Percentiles rank a stretch among this genome's conserved stretches.
These are phyloP conservation scores for Brassica cretica DNA, from an alignment of 345 rosid genomes.

Conservation along the genomic window DNA sequence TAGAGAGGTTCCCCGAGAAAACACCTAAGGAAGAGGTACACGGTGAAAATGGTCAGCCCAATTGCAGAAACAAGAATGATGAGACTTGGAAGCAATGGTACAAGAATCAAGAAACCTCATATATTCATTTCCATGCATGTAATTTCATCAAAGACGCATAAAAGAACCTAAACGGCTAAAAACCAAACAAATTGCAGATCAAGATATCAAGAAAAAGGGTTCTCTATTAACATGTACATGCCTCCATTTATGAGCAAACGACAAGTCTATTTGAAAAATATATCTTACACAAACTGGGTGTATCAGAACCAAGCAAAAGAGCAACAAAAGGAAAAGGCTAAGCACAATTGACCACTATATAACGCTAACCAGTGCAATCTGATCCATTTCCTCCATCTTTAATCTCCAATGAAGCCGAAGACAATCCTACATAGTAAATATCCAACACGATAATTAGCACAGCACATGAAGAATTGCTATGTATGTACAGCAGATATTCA, in stretches of 20 bases:
- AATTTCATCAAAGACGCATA: background rate
- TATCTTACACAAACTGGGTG: constrained; percentile 5
- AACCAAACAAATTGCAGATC: background rate
- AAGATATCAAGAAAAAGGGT: background rate
- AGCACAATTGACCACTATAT: background rate
- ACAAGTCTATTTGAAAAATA: background rate
- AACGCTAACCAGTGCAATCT: constrained; percentile 42
- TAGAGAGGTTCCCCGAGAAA: constrained; percentile 82
- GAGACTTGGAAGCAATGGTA: background rate
- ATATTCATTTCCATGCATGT: constrained; percentile 1
- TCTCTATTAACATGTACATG: background rate
- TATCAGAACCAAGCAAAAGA: constrained; percentile 6
- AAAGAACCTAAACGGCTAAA: constrained; percentile 10
- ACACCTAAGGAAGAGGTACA: constrained; percentile 46
- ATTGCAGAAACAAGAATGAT: background rate
- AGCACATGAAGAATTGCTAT: background rate
- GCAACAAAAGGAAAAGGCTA: background rate
- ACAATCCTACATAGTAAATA: constrained; percentile 58
- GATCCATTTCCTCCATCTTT: constrained; percentile 51
- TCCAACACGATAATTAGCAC: constrained; percentile 13
- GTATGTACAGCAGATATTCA: background rate
- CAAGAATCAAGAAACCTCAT: background rate
- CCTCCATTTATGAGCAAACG: background rate
- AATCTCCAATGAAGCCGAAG: constrained; percentile 85
- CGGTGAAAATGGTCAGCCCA: constrained; percentile 1